Base-by-base conservation (phyloP, 1,139 yeast species). In the Kluyveromyces sp. region DNA sequence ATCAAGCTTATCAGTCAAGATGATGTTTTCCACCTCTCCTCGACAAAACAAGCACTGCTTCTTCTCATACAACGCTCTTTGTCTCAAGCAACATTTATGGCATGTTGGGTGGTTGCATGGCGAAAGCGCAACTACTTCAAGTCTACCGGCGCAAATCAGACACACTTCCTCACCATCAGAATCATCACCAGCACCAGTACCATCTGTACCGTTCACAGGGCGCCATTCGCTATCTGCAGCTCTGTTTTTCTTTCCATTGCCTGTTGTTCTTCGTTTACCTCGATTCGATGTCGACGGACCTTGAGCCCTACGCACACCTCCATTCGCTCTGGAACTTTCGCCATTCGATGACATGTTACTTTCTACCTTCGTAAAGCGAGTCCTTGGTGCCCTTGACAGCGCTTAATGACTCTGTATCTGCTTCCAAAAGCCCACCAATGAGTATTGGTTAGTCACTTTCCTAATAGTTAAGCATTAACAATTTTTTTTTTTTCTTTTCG, bases 101-200 rank as follows among this genome's bases (percentile, higher is more conserved):
- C 99, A 92, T 0, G 90, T 81, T 27, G 74, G 74, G 62, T 92
- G 97, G 56, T 82, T 82, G 66, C 99, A 92, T 1, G 90, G 86
- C 2, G 92, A 78, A 15, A 84, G 64, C 0, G 96, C 86, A 2
- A 81, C 80, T 58, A 74, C 77, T 26, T 56, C 58, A 38, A 89
- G 73, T 39, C 69, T 71, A 43, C 86, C 83, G 1, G 97, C 95
- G 69, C 99, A 92, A 48, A 92, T 87, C 36, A 89, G 67, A 70
- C 97, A 90, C 29, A 71, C 65, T 29, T 75, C 78, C 7, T 57
- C 53, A 25, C 66, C 69, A 15, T 64, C 67, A 4, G n/a, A n/a
- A n/a, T n/a, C n/a, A n/a, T 54, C 65, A 2, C 46, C 55, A 3
- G 43, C 50, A 15, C 44, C 43, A 26, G 10, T 34, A 5, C 26